phyloP scores from a whole-genome alignment of 2,329 filamentous ascomycete species.

The Xylaria sp. region DNA sequence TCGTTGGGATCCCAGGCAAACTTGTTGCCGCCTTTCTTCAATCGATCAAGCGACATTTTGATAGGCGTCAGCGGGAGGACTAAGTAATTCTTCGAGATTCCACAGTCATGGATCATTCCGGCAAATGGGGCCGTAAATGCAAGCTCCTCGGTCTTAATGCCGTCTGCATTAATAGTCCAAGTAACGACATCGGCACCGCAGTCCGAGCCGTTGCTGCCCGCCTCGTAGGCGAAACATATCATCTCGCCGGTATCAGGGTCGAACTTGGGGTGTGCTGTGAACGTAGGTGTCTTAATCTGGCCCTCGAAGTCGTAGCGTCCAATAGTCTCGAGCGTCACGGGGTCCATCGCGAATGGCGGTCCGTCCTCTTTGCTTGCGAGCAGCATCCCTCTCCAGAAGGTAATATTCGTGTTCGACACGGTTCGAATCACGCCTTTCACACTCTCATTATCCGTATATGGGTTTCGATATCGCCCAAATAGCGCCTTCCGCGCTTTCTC shows the following conservation, averaged over 20 bases:
- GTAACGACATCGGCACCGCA: conserved; percentile 51
- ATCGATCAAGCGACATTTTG: conserved; percentile 50
- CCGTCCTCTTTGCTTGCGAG: conserved; percentile 62
- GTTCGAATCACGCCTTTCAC: conserved; percentile 61
- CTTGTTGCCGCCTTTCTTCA: conserved; percentile 55
- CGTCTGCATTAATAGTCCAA: conserved; percentile 52
- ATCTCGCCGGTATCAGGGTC: conserved; percentile 58
- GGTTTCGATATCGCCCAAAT: conserved; percentile 63
- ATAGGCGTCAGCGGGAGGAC: conserved; percentile 55
- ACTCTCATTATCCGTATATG: conserved; percentile 60
- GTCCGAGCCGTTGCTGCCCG: conserved; percentile 50
- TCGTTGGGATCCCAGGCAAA: conserved; percentile 60
- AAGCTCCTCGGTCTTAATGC: conserved; percentile 51
- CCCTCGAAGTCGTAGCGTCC: conserved; percentile 59
- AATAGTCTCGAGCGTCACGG: conserved; percentile 53
- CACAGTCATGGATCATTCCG: conserved; percentile 60
- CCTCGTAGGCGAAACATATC: conserved; percentile 58
- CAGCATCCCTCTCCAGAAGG: conserved; percentile 61
- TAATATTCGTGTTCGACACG: conserved; percentile 64
- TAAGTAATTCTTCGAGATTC: conserved; percentile 53
- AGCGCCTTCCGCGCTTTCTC: conserved; percentile 42
- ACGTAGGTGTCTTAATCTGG: conserved; percentile 53
- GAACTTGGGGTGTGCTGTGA: conserved; percentile 59
- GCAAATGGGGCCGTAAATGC: conserved; percentile 58
- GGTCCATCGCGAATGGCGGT: conserved; percentile 58